These are phyloP conservation scores for Artemisia annua DNA, from an alignment of 129 eudicot genomes.

Conservation along the genomic window DNA sequence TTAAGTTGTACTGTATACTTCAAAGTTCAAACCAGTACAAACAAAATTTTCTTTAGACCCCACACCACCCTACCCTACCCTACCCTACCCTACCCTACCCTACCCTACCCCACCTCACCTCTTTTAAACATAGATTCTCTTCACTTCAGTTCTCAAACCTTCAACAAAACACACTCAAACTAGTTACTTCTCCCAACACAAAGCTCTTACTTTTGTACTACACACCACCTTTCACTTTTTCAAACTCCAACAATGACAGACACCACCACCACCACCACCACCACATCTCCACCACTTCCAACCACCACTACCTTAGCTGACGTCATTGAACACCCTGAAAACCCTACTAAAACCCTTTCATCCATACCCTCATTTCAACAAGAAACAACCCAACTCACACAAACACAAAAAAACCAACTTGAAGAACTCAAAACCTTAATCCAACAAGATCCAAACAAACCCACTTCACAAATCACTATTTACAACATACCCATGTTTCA, in stretches of 20 bases:
- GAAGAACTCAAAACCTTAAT: slow-evolving; percentile 40
- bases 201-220: slow-evolving; percentile 19
- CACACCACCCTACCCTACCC: neutral
- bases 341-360: slow-evolving; percentile 20
- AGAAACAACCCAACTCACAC: slow-evolving; percentile 54
- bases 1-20: neutral
- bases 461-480: slow-evolving; percentile 42
- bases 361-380: slow-evolving; percentile 49
- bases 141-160: neutral
- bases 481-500: slow-evolving; percentile 72
- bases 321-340: slow-evolving; percentile 37
- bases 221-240: slow-evolving; percentile 9
- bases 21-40: neutral
- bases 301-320: slow-evolving; percentile 21
- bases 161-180: slow-evolving; percentile 4
- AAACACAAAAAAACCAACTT: slow-evolving; percentile 34
- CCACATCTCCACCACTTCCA: slow-evolving; percentile 25
- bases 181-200: slow-evolving; percentile 11
- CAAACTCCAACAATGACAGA: slow-evolving; percentile 24
- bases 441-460: slow-evolving; percentile 14
- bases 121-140: slow-evolving; percentile 22
- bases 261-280: slow-evolving; percentile 26
- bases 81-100: neutral
- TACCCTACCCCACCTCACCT: neutral
- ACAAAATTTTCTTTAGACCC: neutral